Evolutionary conservation across 208 protist species (phyloP).

Genomic region (Trypanosoma cruzi): DNA sequence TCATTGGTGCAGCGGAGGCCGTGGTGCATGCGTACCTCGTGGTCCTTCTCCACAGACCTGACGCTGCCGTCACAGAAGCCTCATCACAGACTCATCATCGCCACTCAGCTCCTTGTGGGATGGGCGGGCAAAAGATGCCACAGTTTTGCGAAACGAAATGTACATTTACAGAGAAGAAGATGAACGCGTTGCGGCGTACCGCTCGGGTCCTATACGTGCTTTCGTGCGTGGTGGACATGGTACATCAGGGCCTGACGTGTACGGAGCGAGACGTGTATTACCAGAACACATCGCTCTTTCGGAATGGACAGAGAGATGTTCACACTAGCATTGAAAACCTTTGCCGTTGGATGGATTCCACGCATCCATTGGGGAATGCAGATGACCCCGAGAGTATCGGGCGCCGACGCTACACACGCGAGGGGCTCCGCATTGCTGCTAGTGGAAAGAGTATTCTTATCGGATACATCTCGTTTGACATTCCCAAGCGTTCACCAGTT

Average conservation of each 20-base stretch:
- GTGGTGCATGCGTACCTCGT: slow-evolving; percentile 22
- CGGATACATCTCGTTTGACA: slow-evolving; percentile 22
- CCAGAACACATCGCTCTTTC: slow-evolving; percentile 58
- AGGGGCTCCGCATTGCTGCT: slow-evolving; percentile 24
- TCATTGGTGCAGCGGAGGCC: slow-evolving; percentile 23
- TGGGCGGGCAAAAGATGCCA: too few relatives aligned
- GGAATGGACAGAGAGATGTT: slow-evolving; percentile 28
- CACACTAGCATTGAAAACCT: slow-evolving; percentile 23
- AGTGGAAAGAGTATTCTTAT: slow-evolving; percentile 30
- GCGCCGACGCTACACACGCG: slow-evolving; percentile 20
- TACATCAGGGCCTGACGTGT: slow-evolving; percentile 30
- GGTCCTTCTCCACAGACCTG: slow-evolving; percentile 1
- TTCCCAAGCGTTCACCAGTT: slow-evolving; percentile 2
- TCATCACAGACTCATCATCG: slow-evolving; percentile 6
- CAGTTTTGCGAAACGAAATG: not conserved
- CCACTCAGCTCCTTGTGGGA: not conserved
- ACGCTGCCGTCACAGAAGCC: not conserved
- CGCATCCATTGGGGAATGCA: not conserved
- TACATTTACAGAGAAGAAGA: not conserved
- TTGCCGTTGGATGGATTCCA: slow-evolving; percentile 26
- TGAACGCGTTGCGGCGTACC: slow-evolving; percentile 2
- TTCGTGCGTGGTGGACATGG: slow-evolving; percentile 23
- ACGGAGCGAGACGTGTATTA: slow-evolving; percentile 88
- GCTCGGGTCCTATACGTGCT: slow-evolving; percentile 27
- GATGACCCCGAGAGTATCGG: not conserved